Evolutionary conservation across 208 protist species (phyloP).

Genomic region (Vickermania spadyakhi): DNA sequence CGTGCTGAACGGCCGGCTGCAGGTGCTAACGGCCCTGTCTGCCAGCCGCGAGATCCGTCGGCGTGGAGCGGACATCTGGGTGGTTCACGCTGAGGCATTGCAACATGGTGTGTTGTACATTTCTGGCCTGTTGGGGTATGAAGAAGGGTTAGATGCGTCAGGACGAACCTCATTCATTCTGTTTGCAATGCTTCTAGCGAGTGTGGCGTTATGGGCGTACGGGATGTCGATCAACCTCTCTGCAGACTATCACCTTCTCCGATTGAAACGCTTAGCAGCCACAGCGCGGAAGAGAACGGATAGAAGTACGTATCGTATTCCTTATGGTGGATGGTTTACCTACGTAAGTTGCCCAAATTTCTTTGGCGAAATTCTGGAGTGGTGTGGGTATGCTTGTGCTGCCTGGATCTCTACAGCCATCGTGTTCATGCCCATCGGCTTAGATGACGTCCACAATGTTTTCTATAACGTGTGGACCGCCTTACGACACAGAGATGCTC

Average conservation of each 20-base stretch:
- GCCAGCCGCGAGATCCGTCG: neutral
- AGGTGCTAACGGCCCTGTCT: conserved; percentile 14
- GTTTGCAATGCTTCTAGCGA: conserved; percentile 13
- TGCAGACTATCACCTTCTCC: conserved; percentile 44
- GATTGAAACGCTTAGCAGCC: conserved; percentile 5
- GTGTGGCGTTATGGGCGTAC: conserved; percentile 28
- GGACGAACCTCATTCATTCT: conserved; percentile 1
- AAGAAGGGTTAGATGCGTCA: neutral
- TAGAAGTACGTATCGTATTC: conserved; percentile 31
- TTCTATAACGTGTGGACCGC: neutral
- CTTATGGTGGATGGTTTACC: conserved; percentile 47
- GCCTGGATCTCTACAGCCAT: conserved; percentile 25
- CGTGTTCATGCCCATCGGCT: neutral
- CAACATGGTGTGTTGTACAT: neutral
- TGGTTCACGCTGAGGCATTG: neutral
- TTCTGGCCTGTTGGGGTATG: neutral
- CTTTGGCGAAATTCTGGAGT: conserved; percentile 72
- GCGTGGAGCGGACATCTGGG: neutral
- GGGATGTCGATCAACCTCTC: conserved; percentile 42
- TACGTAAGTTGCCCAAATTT: conserved; percentile 78
- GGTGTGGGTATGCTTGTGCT: conserved; percentile 42
- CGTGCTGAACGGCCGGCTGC: conserved; percentile 65
- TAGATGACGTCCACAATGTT: neutral
- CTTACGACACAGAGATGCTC: neutral
- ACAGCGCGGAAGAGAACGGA: neutral